These are phyloP conservation scores for Cyclotella choctawhatcheeana DNA, from an alignment of 108 stramenopile genomes.

Conservation along the genomic window DNA sequence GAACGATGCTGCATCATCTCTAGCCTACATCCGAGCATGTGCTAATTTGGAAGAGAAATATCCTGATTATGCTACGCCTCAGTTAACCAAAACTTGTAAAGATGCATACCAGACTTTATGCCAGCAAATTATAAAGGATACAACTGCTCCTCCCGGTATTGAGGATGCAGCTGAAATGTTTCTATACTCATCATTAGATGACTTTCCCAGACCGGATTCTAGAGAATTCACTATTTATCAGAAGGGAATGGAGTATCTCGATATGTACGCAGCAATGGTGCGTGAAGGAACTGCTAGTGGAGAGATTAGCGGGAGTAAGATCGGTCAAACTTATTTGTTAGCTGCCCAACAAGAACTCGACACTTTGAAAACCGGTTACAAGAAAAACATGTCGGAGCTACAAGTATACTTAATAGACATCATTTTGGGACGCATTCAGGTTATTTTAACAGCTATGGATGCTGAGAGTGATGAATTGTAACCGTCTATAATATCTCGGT, in stretches of 20 bases:
- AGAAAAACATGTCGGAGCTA: conserved; percentile 27
- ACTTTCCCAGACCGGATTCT: conserved; percentile 21
- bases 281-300: conserved; percentile 12
- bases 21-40: conserved; percentile 42
- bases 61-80: conserved; percentile 26
- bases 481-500: background rate
- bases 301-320: conserved; percentile 18
- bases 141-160: conserved; percentile 13
- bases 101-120: conserved; percentile 35
- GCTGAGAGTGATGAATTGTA: conserved; percentile 23
- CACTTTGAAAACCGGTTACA: conserved; percentile 10
- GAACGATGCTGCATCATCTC: conserved; percentile 23
- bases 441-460: conserved; percentile 32
- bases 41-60: conserved; percentile 21
- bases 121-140: conserved; percentile 11
- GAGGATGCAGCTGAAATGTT: conserved; percentile 45
- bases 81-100: conserved; percentile 28
- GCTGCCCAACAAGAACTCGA: conserved; percentile 33
- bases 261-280: conserved; percentile 30
- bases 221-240: conserved; percentile 29
- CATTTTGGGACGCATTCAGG: conserved; percentile 36
- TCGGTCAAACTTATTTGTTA: conserved; percentile 31
- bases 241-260: conserved; percentile 38
- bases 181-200: conserved; percentile 36
- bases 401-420: conserved; percentile 30